These are phyloP conservation scores for Ambrosiella cleistominuta DNA, from an alignment of 2,329 filamentous ascomycete genomes.

Conservation along the genomic window DNA sequence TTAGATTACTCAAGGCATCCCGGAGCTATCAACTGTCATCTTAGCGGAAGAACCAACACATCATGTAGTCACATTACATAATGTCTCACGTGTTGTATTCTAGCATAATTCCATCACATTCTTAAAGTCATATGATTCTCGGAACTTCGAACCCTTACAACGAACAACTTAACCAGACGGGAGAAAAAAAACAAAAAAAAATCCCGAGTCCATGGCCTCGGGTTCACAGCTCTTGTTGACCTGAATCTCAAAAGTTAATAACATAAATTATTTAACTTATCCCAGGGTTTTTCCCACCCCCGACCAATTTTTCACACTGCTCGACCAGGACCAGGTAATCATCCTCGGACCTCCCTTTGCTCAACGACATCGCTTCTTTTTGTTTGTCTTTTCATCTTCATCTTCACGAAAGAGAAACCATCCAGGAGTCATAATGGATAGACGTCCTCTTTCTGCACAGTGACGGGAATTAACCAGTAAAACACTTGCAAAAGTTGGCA, in stretches of 20 bases:
- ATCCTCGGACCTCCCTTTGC: too few species aligned
- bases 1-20: neutral
- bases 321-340: too few species aligned
- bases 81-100: too few species aligned
- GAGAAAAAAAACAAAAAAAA: neutral
- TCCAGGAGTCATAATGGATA: too few species aligned
- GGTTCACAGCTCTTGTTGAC: neutral
- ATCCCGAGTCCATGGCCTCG: slow-evolving; percentile 7
- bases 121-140: neutral
- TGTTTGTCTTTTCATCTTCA: too few species aligned
- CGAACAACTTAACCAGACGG: neutral
- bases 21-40: neutral
- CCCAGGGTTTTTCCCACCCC: slow-evolving; percentile 4
- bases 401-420: too few species aligned
- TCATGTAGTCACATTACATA: too few species aligned
- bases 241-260: neutral
- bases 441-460: too few species aligned
- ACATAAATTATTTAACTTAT: neutral
- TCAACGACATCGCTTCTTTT: too few species aligned
- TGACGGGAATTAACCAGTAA: too few species aligned
- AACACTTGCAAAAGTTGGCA: too few species aligned
- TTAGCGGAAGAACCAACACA: neutral
- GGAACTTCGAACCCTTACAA: neutral
- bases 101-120: neutral
- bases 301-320: neutral